phyloP scores from a whole-genome alignment of 2,329 filamentous ascomycete species.

The Talaromyces marneffei region DNA sequence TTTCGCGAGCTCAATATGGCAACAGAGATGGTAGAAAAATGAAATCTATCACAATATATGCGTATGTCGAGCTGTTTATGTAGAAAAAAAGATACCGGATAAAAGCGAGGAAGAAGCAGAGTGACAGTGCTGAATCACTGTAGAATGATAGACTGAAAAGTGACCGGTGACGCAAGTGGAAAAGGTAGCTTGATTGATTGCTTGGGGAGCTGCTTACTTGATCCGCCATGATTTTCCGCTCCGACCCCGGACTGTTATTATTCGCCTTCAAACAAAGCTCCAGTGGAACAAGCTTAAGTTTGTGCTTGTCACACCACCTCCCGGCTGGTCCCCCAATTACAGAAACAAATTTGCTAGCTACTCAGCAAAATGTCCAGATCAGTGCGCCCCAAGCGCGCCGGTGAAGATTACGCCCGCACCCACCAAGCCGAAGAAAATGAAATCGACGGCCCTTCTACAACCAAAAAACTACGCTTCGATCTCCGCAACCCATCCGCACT shows the following conservation, averaged over 20 bases:
- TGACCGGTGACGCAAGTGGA: conserved; percentile 1
- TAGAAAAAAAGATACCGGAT: background rate
- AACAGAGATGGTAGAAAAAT: background rate
- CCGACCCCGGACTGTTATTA: conserved; percentile 31
- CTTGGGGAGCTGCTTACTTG: conserved; percentile 7
- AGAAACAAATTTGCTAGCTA: background rate
- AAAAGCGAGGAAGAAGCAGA: background rate
- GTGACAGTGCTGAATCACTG: background rate
- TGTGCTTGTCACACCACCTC: background rate
- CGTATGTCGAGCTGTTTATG: background rate
- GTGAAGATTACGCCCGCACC: conserved; percentile 71
- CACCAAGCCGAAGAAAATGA: conserved; percentile 54
- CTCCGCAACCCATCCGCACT: conserved; percentile 89
- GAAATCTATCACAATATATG: background rate
- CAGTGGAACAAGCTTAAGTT: background rate
- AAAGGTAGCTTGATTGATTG: background rate
- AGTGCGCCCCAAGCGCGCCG: conserved; percentile 74
- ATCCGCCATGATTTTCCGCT: conserved; percentile 36
- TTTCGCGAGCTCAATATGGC: background rate
- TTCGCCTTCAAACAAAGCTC: background rate
- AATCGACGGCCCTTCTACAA: conserved; percentile 40
- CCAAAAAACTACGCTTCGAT: conserved; percentile 87
- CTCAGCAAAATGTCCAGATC: conserved; percentile 51
- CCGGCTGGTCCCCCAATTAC: background rate
- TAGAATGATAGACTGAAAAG: background rate